Conservation (phyloP, 1,284 basidiomycete species). For the Malassezia sympodialis region DNA sequence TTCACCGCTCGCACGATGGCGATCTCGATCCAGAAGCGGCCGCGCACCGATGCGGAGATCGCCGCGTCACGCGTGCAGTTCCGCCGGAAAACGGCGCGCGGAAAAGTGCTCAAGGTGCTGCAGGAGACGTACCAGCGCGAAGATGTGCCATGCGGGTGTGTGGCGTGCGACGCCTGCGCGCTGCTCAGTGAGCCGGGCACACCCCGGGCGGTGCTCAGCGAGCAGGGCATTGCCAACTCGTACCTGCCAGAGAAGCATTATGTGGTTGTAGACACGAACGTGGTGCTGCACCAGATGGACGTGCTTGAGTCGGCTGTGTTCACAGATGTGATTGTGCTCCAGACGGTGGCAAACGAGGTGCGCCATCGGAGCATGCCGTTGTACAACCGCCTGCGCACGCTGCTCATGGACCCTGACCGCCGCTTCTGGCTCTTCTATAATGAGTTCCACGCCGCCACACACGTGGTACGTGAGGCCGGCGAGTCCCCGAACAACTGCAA, state of each 20-base stretch:
- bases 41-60: constrained; percentile 25
- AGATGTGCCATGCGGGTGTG: constrained; percentile 82
- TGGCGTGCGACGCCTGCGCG: constrained; percentile 55
- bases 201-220: constrained; percentile 49
- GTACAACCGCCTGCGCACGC: constrained; percentile 57
- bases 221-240: constrained; percentile 23
- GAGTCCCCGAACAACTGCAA: constrained; percentile 46
- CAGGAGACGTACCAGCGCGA: constrained; percentile 87
- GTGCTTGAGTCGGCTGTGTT: constrained; percentile 36
- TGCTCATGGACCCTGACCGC: constrained; percentile 43
- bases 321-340: constrained; percentile 61
- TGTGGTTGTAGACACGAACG: constrained; percentile 87
- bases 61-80: constrained; percentile 33
- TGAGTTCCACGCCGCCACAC: constrained; percentile 31
- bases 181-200: constrained; percentile 49
- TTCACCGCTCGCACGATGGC: constrained; percentile 18
- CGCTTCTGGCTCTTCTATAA: constrained; percentile 41
- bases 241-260: constrained; percentile 55
- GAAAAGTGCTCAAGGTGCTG: constrained; percentile 91
- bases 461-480: constrained; percentile 24
- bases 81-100: constrained; percentile 68
- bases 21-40: constrained; percentile 43
- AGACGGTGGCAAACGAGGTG: constrained; percentile 93
- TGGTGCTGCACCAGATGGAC: constrained; percentile 68
- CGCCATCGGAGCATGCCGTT: constrained; percentile 85